phyloP scores from a whole-genome alignment of 352 stramenopile species.

The Pythium grandisporangium region DNA sequence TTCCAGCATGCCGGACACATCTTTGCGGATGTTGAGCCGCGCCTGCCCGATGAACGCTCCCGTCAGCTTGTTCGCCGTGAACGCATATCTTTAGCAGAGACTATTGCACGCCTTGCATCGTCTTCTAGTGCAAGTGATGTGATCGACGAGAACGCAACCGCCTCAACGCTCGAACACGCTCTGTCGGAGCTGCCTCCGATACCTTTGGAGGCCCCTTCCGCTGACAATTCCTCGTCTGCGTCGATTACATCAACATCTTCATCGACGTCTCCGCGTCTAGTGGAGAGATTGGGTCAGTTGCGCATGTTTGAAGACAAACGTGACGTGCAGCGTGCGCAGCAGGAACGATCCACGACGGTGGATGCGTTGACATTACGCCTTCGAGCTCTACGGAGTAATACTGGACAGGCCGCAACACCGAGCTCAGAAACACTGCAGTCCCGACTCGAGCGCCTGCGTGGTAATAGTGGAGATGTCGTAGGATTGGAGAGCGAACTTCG shows the following conservation, averaged over 20 bases:
- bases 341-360: constrained; percentile 4
- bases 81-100: too few relatives aligned
- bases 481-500: too few relatives aligned
- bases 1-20: constrained; percentile 23
- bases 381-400: constrained; percentile 38
- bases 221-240: too few relatives aligned
- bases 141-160: background rate
- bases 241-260: background rate
- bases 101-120: too few relatives aligned
- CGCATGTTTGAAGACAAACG: constrained; percentile 23
- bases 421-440: constrained; percentile 17
- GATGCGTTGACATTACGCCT: constrained; percentile 27
- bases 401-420: constrained; percentile 7
- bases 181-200: constrained; percentile 1
- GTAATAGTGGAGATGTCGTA: too few relatives aligned
- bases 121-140: too few relatives aligned
- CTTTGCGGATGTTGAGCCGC: constrained; percentile 21
- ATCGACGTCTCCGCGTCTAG: background rate
- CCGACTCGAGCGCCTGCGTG: constrained; percentile 29
- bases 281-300: constrained; percentile 31
- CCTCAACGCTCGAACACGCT: constrained; percentile 9
- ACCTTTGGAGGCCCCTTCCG: background rate
- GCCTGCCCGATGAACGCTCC: constrained; percentile 28
- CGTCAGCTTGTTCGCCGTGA: constrained; percentile 18
- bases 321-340: constrained; percentile 10